Evolutionary conservation across 768 basidiomycete species (phyloP).

Genomic region (Tremella yokohamensis): DNA sequence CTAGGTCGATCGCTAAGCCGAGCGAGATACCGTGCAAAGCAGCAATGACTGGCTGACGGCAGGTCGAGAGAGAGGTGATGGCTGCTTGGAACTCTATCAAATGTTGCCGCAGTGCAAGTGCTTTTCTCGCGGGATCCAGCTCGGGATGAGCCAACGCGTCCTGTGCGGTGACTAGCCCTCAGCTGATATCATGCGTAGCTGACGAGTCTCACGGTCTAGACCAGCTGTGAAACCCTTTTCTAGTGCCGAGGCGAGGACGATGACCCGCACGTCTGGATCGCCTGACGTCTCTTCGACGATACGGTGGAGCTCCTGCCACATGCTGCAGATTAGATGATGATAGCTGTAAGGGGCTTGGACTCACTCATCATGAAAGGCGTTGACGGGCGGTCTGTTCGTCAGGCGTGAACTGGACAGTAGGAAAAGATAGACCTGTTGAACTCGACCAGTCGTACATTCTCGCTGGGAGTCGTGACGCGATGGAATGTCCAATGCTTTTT

Average conservation of each 20-base stretch:
- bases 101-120: conserved; percentile 47
- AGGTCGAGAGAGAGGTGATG: conserved; percentile 65
- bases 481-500: conserved; percentile 18
- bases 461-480: conserved; percentile 14
- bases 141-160: conserved; percentile 10
- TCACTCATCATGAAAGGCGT: conserved; percentile 48
- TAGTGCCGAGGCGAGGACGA: conserved; percentile 68
- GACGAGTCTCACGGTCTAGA: conserved; percentile 62
- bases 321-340: conserved; percentile 53
- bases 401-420: background rate
- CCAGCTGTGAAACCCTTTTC: conserved; percentile 79
- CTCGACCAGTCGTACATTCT: conserved; percentile 34
- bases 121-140: conserved; percentile 42
- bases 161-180: conserved; percentile 22
- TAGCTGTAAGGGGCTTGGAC: conserved; percentile 6
- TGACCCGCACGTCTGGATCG: conserved; percentile 62
- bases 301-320: conserved; percentile 67
- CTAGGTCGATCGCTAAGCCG: conserved; percentile 76
- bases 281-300: conserved; percentile 60
- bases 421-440: conserved; percentile 32
- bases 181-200: background rate
- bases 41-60: conserved; percentile 74
- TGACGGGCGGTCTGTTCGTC: conserved; percentile 43
- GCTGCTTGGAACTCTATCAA: conserved; percentile 65
- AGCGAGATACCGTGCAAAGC: conserved; percentile 72